Conservation (phyloP, 169 alveolate species). For the Plasmodium malariae region DNA sequence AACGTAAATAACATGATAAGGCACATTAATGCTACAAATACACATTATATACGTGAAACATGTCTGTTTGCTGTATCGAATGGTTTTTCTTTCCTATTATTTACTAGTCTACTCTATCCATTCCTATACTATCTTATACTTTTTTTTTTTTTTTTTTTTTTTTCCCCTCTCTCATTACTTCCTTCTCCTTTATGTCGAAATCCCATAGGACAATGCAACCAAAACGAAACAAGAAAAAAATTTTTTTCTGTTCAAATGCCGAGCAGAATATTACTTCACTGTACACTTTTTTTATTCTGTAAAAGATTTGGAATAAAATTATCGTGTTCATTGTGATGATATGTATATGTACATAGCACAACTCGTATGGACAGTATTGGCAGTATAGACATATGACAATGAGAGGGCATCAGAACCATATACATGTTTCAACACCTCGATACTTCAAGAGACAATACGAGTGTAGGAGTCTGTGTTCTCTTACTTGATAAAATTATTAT, state of each 20-base stretch:
- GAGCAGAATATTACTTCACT: conserved; percentile 83
- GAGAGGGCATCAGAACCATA: no score
- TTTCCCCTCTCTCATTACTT: conserved; percentile 39
- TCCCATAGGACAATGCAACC: conserved; percentile 87
- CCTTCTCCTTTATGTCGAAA: conserved; percentile 77
- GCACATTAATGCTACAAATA: no score
- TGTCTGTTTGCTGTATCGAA: no score
- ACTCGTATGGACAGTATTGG: no score
- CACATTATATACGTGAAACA: no score
- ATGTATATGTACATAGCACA: no score
- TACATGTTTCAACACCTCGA: neutral
- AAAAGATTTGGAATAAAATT: neutral
- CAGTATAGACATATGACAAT: no score
- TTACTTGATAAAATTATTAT: conserved; percentile 48
- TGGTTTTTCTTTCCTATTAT: no score
- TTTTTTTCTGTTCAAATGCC: conserved; percentile 75
- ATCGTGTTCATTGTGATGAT: no score
- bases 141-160: neutral
- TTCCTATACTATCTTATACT: no score
- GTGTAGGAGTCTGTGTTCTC: neutral
- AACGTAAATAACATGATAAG: no score
- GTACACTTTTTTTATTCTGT: conserved; percentile 80
- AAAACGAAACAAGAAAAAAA: conserved; percentile 79
- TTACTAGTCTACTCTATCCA: no score
- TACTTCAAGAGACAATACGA: neutral